Conservation (phyloP, 257 asterid species). For the Rhazya stricta region DNA sequence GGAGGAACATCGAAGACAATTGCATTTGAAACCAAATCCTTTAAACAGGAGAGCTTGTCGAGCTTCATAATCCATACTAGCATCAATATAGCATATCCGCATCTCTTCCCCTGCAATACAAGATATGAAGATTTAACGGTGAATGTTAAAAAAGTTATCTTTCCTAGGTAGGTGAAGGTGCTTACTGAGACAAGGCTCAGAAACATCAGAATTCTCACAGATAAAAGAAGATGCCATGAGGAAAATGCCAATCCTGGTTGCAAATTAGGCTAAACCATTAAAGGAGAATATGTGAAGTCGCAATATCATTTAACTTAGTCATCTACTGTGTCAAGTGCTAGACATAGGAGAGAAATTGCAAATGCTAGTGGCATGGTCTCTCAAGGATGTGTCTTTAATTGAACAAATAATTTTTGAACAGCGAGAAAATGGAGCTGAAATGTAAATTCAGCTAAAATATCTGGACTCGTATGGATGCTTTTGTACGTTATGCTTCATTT, state of each 20-base stretch:
- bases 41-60: conserved; percentile 48
- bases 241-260: too few relatives aligned
- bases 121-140: neutral
- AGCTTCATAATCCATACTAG: conserved; percentile 74
- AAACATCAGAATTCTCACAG: neutral
- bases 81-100: conserved; percentile 78
- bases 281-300: neutral
- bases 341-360: neutral
- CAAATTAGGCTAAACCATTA: neutral
- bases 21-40: conserved; percentile 79
- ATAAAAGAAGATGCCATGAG: too few relatives aligned
- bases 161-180: neutral
- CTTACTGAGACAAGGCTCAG: neutral
- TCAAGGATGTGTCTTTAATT: neutral
- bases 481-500: too few relatives aligned
- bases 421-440: neutral
- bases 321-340: too few relatives aligned
- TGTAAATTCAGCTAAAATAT: neutral
- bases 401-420: too few relatives aligned
- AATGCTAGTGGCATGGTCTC: neutral
- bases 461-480: neutral
- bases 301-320: too few relatives aligned
- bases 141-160: neutral
- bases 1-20: conserved; percentile 63
- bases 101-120: conserved; percentile 65